These are phyloP conservation scores for Saccharum hybrid DNA, from an alignment of 202 grass and related monocot genomes.

Conservation along the genomic window DNA sequence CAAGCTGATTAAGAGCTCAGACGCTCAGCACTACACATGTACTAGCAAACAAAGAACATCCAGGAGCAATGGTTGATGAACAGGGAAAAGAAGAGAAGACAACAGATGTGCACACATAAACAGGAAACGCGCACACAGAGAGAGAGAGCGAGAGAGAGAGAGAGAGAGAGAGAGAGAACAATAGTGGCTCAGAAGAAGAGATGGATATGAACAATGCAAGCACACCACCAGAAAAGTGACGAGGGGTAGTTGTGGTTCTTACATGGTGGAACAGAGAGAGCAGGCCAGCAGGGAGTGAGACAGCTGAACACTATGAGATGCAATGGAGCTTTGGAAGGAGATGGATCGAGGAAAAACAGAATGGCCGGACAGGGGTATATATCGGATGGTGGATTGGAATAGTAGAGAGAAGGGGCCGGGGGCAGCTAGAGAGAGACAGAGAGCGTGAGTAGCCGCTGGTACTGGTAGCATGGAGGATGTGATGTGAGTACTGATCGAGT, in stretches of 20 bases:
- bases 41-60: conserved; percentile 12
- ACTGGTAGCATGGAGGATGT: too few species aligned
- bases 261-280: conserved; percentile 65
- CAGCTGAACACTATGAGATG: conserved; percentile 62
- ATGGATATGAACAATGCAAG: conserved; percentile 56
- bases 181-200: conserved; percentile 45
- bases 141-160: too few species aligned
- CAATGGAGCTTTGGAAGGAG: conserved; percentile 56
- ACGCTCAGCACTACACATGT: neutral
- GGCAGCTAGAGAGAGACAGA: neutral
- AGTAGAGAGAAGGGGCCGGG: neutral
- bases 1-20: conserved; percentile 5
- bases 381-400: conserved; percentile 43
- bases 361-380: conserved; percentile 39
- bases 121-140: neutral
- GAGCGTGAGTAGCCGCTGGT: neutral
- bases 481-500: neutral
- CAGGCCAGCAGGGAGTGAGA: conserved; percentile 41
- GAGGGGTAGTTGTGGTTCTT: conserved; percentile 51
- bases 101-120: conserved; percentile 25
- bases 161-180: conserved; percentile 1
- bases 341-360: conserved; percentile 46
- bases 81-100: conserved; percentile 25
- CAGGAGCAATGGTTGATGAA: conserved; percentile 16
- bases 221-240: conserved; percentile 49